Conservation (phyloP, 2,329 filamentous ascomycete genomes). For the Aspergillus persii region DNA sequence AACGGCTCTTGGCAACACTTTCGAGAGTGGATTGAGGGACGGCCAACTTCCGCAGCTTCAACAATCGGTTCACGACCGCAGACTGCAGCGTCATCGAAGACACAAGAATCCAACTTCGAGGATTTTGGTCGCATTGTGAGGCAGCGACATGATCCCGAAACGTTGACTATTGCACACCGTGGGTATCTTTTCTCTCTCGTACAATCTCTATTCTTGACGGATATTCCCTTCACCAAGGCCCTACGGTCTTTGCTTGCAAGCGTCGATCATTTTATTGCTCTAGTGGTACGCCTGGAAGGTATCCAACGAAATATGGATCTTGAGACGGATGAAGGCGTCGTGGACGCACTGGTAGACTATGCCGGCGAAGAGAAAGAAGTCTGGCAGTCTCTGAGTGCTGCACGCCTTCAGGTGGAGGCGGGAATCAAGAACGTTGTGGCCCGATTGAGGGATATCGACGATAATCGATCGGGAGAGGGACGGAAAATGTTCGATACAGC, state of each 20-base stretch:
- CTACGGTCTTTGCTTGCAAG: conserved; percentile 45
- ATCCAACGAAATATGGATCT: conserved; percentile 78
- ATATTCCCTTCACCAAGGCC: conserved; percentile 38
- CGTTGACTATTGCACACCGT: conserved; percentile 75
- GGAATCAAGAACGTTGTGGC: conserved; percentile 63
- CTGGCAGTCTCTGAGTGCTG: conserved; percentile 60
- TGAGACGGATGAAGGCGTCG: conserved; percentile 76
- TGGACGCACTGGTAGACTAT: conserved; percentile 71
- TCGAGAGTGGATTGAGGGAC: conserved; percentile 66
- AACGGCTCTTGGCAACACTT: conserved; percentile 78
- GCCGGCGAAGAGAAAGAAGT: conserved; percentile 70
- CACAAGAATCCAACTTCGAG: conserved; percentile 5
- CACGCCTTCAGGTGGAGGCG: conserved; percentile 63
- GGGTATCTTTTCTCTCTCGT: conserved; percentile 68
- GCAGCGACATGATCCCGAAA: conserved; percentile 73
- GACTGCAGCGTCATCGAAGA: conserved; percentile 34
- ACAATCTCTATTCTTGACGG: conserved; percentile 44
- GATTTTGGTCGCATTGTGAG: conserved; percentile 14
- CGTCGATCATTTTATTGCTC: conserved; percentile 77
- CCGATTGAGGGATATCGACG: conserved; percentile 62
- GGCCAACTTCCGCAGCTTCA: conserved; percentile 27
- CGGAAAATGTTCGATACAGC: conserved; percentile 33
- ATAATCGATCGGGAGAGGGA: conserved; percentile 45
- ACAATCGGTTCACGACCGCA: conserved; percentile 36
- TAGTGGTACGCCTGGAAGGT: conserved; percentile 70